Conservation (phyloP, 768 basidiomycete genomes). For the Boletus tylopilopsis region DNA sequence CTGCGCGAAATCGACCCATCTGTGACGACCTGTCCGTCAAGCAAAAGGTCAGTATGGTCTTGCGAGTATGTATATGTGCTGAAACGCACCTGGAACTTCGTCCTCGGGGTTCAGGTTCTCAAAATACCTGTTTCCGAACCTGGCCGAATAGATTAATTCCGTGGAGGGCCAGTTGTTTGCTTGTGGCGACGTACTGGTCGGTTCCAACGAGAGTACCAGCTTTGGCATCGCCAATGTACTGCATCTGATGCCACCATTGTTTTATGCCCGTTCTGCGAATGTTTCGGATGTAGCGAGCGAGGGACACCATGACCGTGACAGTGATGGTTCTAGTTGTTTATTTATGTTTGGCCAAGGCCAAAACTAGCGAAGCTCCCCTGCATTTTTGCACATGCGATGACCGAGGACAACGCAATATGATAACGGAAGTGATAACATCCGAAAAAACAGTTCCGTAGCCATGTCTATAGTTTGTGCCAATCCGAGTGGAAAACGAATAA, state of each 20-base stretch:
- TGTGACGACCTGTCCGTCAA: conserved; percentile 75
- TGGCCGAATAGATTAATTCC: conserved; percentile 28
- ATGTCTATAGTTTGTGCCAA: too few species aligned
- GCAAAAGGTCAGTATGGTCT: background rate
- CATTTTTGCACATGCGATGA: too few species aligned
- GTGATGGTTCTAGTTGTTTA: conserved; percentile 19
- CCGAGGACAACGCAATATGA: too few species aligned
- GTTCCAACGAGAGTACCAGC: conserved; percentile 69
- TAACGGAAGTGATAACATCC: too few species aligned
- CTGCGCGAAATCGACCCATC: conserved; percentile 95
- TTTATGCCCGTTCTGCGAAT: conserved; percentile 71
- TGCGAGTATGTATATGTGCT: background rate
- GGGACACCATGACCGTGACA: conserved; percentile 67
- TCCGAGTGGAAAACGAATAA: too few species aligned
- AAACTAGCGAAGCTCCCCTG: too few species aligned
- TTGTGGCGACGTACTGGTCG: conserved; percentile 66
- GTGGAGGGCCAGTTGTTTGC: background rate
- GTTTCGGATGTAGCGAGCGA: conserved; percentile 72
- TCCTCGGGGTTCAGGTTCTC: conserved; percentile 87
- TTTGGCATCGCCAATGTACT: conserved; percentile 95
- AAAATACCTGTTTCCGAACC: conserved; percentile 92
- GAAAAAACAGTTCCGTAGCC: too few species aligned
- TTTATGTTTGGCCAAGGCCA: conserved; percentile 17
- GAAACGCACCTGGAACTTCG: conserved; percentile 74
- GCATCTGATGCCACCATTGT: conserved; percentile 90